phyloP scores from a whole-genome alignment of 768 basidiomycete genomes.

The Cystobasidium onofrii region DNA sequence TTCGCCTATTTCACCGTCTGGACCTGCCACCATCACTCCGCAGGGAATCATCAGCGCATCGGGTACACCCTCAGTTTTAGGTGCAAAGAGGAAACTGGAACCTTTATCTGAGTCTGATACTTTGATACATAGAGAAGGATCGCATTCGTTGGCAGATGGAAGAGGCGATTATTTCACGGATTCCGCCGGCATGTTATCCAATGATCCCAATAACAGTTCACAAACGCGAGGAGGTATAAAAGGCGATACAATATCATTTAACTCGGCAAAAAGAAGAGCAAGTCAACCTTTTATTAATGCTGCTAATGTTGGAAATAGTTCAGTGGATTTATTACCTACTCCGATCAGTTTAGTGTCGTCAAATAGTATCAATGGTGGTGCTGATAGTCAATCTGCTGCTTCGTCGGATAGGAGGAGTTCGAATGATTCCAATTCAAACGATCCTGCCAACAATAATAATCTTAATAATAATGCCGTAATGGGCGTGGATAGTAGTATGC shows the following conservation, averaged over 20 bases:
- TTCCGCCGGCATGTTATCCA: too few relatives aligned
- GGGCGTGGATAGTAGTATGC: too few relatives aligned
- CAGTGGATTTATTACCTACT: background rate
- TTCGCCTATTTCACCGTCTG: background rate
- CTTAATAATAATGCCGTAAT: too few relatives aligned
- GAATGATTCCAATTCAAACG: background rate
- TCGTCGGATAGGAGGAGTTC: background rate
- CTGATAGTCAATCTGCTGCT: background rate
- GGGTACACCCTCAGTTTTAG: background rate
- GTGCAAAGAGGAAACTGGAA: background rate
- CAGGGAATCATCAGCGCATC: background rate
- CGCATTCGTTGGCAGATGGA: background rate
- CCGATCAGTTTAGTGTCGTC: background rate
- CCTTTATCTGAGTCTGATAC: background rate
- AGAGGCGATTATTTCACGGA: background rate
- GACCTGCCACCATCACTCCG: background rate
- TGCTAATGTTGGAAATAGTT: background rate
- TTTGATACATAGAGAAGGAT: background rate
- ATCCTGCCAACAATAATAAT: background rate
- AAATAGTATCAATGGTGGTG: background rate
- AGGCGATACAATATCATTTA: background rate
- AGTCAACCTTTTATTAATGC: background rate
- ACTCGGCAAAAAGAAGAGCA: background rate
- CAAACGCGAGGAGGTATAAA: too few relatives aligned
- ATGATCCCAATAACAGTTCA: too few relatives aligned